phyloP scores from a whole-genome alignment of 176 grass and related monocot genomes.

The Puya raimondii region DNA sequence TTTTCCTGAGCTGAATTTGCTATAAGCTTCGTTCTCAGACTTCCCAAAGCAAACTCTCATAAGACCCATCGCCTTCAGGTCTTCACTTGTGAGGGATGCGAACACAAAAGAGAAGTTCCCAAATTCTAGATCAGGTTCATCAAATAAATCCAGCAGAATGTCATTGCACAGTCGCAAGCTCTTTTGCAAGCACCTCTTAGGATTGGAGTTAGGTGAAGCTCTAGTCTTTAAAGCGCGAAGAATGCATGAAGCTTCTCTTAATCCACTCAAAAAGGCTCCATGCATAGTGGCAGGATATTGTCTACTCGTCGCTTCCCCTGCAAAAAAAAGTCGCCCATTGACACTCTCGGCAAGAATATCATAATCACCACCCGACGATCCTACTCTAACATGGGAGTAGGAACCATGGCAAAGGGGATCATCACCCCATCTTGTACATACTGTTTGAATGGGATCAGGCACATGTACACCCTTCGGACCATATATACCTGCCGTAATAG shows the following conservation, averaged over 20 bases:
- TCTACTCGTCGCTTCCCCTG: conserved; percentile 74
- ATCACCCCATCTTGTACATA: conserved; percentile 86
- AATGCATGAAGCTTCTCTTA: conserved; percentile 77
- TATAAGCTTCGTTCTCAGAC: neutral
- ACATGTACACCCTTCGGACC: conserved; percentile 65
- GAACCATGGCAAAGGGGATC: conserved; percentile 80
- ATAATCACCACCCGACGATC: conserved; percentile 80
- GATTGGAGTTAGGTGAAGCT: conserved; percentile 14
- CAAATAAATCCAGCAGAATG: conserved; percentile 48
- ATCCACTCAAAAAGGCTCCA: conserved; percentile 83
- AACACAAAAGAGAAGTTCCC: conserved; percentile 62
- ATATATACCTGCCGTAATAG: conserved; percentile 57
- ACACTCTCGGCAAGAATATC: conserved; percentile 72
- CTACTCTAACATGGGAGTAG: conserved; percentile 88
- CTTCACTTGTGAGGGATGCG: conserved; percentile 29
- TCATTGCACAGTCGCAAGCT: conserved; percentile 21
- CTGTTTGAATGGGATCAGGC: conserved; percentile 77
- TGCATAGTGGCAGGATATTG: conserved; percentile 95
- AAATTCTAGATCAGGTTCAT: conserved; percentile 68
- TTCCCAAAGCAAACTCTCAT: conserved; percentile 45
- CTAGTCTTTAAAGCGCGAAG: conserved; percentile 28
- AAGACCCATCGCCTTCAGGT: conserved; percentile 43
- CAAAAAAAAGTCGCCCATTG: conserved; percentile 64
- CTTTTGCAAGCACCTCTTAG: conserved; percentile 46
- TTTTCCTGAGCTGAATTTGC: neutral